These are phyloP conservation scores for Cutaneotrichosporon spelunceum DNA, from an alignment of 1,284 basidiomycete species.

Conservation along the genomic window DNA sequence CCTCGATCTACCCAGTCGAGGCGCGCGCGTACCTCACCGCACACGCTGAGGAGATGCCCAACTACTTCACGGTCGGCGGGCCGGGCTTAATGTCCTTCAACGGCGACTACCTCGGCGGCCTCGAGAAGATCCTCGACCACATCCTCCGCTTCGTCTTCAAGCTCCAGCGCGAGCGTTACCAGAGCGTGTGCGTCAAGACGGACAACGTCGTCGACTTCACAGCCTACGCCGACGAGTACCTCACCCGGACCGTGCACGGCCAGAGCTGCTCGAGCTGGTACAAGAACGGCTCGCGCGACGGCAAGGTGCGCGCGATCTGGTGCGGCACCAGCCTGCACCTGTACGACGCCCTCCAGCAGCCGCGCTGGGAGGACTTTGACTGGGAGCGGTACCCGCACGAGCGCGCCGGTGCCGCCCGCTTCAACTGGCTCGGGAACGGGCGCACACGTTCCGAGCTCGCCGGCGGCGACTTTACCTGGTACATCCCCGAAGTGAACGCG, in stretches of 20 bases:
- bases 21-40: conserved; percentile 15
- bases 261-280: conserved; percentile 8
- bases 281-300: conserved; percentile 16
- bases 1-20: conserved; percentile 4
- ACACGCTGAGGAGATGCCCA: conserved; percentile 14
- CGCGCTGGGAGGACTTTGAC: conserved; percentile 16
- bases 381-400: conserved; percentile 15
- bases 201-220: conserved; percentile 13
- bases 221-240: conserved; percentile 8
- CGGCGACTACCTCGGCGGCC: conserved; percentile 16
- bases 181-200: conserved; percentile 8
- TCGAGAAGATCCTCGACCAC: conserved; percentile 13
- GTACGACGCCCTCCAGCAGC: conserved; percentile 13
- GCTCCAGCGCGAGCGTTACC: conserved; percentile 15
- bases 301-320: conserved; percentile 14
- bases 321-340: conserved; percentile 9
- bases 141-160: conserved; percentile 17
- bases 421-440: conserved; percentile 16
- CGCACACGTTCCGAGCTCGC: conserved; percentile 5
- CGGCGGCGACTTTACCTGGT: conserved; percentile 7
- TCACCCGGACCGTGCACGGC: conserved; percentile 8
- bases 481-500: conserved; percentile 12
- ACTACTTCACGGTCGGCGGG: conserved; percentile 13
- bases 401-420: conserved; percentile 5
- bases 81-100: conserved; percentile 9